Evolutionary conservation across 176 grass and related monocot species (phyloP), one percentile per base, ranked within the genome.

Genomic region (Guadua angustifolia): DNA sequence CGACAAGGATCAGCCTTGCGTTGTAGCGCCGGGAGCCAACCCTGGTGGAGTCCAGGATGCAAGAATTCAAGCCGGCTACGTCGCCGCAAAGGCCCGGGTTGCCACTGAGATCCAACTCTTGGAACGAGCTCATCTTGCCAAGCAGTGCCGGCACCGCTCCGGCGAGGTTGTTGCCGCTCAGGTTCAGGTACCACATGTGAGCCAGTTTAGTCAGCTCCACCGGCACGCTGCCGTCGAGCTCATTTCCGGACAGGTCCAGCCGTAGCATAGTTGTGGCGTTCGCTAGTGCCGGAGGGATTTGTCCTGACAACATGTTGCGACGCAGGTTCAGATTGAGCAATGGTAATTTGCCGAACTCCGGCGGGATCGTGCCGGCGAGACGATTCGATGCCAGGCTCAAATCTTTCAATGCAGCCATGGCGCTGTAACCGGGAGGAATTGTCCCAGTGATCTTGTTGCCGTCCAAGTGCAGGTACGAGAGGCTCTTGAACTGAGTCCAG

Each of bases 81-180:
- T 89, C 63, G 79, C 94, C 94, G 66, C 94, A 97, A 26, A 97
- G 78, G 32, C 94, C 91, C 0, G 22, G 38, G 58, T 96, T 96
- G 21, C 83, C 90, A 3, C 90, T 89, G 29, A 96, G 70, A 44
- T 96, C 92, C 5, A 96, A 77, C 18, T 72, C 74, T 43, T 83
- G 74, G 43, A 96, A 76, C 46, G 73, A 74, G 24, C 22, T 46
- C 62, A 96, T 82, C 79, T 88, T 91, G 16, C 86, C 84, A 22
- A 96, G 71, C 77, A 89, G 64, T 17, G 50, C 8, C 16, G 94
- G 84, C 50, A 86, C 92, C 7, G 77, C 73, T 14, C 91, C 94
- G 58, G 86, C 85, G 43, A 97, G 69, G 57, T 85, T 62, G 66
- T 94, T 94, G 44, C 66, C 52, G 87, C 80, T 90, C 82, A 97